Evolutionary conservation across 1,284 basidiomycete genomes (phyloP).

Genomic region (Ustanciosporium gigantosporum): DNA sequence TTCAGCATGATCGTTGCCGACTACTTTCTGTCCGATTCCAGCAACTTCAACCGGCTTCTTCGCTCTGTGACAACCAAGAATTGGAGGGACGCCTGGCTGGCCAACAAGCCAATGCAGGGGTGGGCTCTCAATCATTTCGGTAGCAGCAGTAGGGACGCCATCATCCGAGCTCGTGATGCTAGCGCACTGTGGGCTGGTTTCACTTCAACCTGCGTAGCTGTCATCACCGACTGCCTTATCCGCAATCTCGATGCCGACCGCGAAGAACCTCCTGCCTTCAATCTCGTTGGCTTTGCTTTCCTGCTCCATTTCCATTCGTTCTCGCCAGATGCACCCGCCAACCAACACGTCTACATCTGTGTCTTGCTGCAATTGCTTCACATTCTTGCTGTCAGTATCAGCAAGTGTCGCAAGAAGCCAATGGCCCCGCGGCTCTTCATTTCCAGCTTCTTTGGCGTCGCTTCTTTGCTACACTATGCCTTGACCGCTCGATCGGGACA

Average conservation of each 20-base stretch:
- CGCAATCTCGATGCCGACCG: constrained; percentile 44
- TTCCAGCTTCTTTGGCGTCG: constrained; percentile 41
- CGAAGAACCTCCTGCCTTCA: constrained; percentile 51
- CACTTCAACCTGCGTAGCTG: constrained; percentile 29
- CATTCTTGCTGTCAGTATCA: constrained; percentile 27
- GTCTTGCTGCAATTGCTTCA: constrained; percentile 47
- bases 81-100: constrained; percentile 38
- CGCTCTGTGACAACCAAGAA: constrained; percentile 2
- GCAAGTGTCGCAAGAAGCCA: constrained; percentile 28
- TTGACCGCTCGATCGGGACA: constrained; percentile 22
- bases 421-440: constrained; percentile 33
- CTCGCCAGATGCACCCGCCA: constrained; percentile 37
- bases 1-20: constrained; percentile 30
- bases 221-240: constrained; percentile 34
- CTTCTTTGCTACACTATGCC: constrained; percentile 41
- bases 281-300: constrained; percentile 52
- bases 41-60: constrained; percentile 7
- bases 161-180: constrained; percentile 29
- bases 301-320: constrained; percentile 48
- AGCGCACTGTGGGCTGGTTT: constrained; percentile 38
- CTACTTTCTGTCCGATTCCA: constrained; percentile 15
- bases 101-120: constrained; percentile 12
- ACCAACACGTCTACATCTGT: constrained; percentile 51
- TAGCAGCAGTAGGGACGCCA: constrained; percentile 15
- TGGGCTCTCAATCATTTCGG: constrained; percentile 31